Conservation (phyloP, 2,329 filamentous ascomycete species). For the Fusarium sp. region DNA sequence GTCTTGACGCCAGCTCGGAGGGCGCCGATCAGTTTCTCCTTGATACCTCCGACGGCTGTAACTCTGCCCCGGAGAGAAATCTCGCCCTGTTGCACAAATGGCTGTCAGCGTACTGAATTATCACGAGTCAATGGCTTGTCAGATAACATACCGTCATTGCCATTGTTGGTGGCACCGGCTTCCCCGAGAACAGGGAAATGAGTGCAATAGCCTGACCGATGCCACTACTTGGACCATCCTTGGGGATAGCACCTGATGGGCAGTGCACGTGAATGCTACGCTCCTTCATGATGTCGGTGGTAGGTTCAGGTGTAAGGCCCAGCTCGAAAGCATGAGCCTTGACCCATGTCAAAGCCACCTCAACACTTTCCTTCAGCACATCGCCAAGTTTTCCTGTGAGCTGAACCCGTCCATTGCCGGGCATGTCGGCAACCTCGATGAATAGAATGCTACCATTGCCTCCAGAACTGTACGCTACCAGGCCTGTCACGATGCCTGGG, state of each 20-base stretch:
- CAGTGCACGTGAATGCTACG: slow-evolving; percentile 97
- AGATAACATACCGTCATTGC: slow-evolving; percentile 83
- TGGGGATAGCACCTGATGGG: slow-evolving; percentile 93
- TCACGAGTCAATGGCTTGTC: slow-evolving; percentile 38
- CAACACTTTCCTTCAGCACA: slow-evolving; percentile 96
- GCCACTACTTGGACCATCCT: slow-evolving; percentile 89
- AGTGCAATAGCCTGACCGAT: slow-evolving; percentile 94
- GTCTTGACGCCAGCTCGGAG: slow-evolving; percentile 94
- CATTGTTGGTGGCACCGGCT: slow-evolving; percentile 88
- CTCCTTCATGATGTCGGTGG: slow-evolving; percentile 95
- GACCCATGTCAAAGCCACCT: slow-evolving; percentile 96
- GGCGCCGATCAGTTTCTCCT: slow-evolving; percentile 97
- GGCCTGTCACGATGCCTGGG: slow-evolving; percentile 93
- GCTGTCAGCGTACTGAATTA: slow-evolving; percentile 44
- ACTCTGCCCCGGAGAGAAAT: slow-evolving; percentile 88
- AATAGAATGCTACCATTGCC: slow-evolving; percentile 97
- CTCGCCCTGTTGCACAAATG: slow-evolving; percentile 64
- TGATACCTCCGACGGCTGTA: slow-evolving; percentile 95
- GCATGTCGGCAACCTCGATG: slow-evolving; percentile 98
- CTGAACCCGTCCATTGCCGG: slow-evolving; percentile 90
- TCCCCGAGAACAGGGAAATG: slow-evolving; percentile 88
- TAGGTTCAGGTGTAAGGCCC: slow-evolving; percentile 82
- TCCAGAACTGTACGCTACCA: slow-evolving; percentile 93
- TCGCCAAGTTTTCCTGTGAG: slow-evolving; percentile 96
- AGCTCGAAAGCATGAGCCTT: slow-evolving; percentile 95